A percentile compares a stretch with the other conserved stretches of the same genome.
Evolutionary conservation across 352 stramenopile species (phyloP).

Genomic region (Thraustochytrium striatum): DNA sequence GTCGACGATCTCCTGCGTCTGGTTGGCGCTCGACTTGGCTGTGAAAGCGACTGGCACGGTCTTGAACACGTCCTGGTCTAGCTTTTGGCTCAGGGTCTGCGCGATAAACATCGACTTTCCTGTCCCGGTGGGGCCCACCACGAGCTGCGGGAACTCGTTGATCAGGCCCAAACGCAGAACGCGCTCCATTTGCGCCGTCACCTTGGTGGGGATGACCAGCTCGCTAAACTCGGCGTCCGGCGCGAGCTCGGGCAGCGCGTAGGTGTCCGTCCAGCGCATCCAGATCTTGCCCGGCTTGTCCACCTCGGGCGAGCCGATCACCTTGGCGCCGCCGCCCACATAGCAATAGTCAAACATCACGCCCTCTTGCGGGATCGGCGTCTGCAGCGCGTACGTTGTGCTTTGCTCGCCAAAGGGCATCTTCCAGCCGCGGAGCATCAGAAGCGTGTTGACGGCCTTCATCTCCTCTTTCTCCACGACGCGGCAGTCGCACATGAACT

Average conservation of each 20-base stretch:
- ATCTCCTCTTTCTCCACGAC: slow-evolving; percentile 68
- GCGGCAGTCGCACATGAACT: slow-evolving; percentile 69
- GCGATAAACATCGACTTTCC: slow-evolving; percentile 83
- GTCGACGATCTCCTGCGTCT: slow-evolving; percentile 86
- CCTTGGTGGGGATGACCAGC: slow-evolving; percentile 87
- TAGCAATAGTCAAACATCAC: slow-evolving; percentile 69
- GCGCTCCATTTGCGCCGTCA: slow-evolving; percentile 80
- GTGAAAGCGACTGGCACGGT: slow-evolving; percentile 84
- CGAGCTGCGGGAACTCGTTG: slow-evolving; percentile 73
- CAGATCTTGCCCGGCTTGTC: slow-evolving; percentile 45
- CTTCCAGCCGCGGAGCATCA: slow-evolving; percentile 50
- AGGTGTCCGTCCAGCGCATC: slow-evolving; percentile 61
- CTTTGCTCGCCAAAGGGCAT: slow-evolving; percentile 3
- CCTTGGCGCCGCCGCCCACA: slow-evolving; percentile 62
- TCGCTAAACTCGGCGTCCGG: slow-evolving; percentile 76
- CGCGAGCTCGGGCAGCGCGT: slow-evolving; percentile 75
- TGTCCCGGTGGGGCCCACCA: slow-evolving; percentile 85
- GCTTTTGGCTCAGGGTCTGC: slow-evolving; percentile 71
- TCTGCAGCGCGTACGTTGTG: slow-evolving; percentile 54
- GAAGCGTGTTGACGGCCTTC: slow-evolving; percentile 53
- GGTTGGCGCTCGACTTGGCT: slow-evolving; percentile 84
- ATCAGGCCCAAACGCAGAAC: slow-evolving; percentile 75
- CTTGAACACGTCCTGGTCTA: slow-evolving; percentile 79
- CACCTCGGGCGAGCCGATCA: slow-evolving; percentile 19
- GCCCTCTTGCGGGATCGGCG: slow-evolving; percentile 78